These are phyloP conservation scores for Chlorella sp. DNA, from an alignment of 139 green algal species.

Conservation along the genomic window DNA sequence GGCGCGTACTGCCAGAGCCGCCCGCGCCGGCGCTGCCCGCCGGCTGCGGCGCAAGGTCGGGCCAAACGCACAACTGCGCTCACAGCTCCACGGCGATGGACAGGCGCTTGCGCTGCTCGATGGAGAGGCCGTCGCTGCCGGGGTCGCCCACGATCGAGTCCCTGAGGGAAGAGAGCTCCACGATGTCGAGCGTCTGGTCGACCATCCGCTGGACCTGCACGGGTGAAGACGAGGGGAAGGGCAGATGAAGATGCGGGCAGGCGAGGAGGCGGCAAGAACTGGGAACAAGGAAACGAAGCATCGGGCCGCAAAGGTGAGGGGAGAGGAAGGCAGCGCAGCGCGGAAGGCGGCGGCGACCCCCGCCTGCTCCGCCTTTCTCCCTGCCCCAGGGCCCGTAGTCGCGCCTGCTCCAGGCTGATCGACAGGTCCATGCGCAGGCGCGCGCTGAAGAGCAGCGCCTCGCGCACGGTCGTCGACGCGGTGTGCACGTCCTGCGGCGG, in stretches of 20 bases:
- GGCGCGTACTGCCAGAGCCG: not conserved
- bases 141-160: slow-evolving; percentile 51
- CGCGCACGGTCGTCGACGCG: slow-evolving; percentile 58
- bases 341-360: not conserved
- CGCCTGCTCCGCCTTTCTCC: not conserved
- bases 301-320: not conserved
- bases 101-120: slow-evolving; percentile 91
- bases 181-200: slow-evolving; percentile 71
- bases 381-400: not conserved
- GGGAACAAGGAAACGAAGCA: not conserved
- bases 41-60: not conserved
- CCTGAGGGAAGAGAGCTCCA: slow-evolving; percentile 65
- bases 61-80: slow-evolving; percentile 38
- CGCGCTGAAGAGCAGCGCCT: slow-evolving; percentile 66
- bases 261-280: not conserved
- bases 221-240: no score
- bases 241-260: not conserved
- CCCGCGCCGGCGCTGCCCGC: not conserved
- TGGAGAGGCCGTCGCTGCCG: slow-evolving; percentile 53
- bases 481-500: slow-evolving; percentile 38
- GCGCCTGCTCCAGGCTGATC: slow-evolving; percentile 18
- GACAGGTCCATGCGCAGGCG: slow-evolving; percentile 56
- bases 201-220: slow-evolving; percentile 39
- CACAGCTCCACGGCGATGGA: slow-evolving; percentile 94
- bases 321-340: not conserved